Evolutionary conservation across 2,329 filamentous ascomycete genomes (phyloP).

Genomic region (Trichophyton rubrum): DNA sequence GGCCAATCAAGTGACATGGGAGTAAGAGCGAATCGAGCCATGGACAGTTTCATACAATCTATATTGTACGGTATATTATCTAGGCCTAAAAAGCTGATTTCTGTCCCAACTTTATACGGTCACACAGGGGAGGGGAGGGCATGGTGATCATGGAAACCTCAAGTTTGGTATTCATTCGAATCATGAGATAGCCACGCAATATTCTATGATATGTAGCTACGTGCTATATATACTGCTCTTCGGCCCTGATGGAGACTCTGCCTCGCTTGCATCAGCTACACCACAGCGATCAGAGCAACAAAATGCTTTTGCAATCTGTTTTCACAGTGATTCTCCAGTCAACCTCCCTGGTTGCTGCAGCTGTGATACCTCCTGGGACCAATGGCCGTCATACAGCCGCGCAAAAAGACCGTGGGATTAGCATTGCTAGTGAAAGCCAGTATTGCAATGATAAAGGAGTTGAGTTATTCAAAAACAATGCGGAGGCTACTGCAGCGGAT

Average conservation of each 20-base stretch:
- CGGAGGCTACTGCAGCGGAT: conserved; percentile 60
- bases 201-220: neutral
- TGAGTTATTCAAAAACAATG: conserved; percentile 41
- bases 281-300: neutral
- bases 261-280: neutral
- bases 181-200: neutral
- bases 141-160: neutral
- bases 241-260: neutral
- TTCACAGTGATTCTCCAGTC: neutral
- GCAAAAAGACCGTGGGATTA: neutral
- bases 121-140: neutral
- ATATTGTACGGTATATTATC: neutral
- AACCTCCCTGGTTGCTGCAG: neutral
- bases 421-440: conserved; percentile 48
- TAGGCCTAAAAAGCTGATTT: neutral
- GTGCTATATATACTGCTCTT: neutral
- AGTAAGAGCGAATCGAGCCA: too few species aligned
- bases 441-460: conserved; percentile 59
- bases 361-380: neutral
- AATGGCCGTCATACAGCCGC: neutral
- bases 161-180: neutral
- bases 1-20: too few species aligned
- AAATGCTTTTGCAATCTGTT: neutral
- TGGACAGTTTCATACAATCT: neutral
- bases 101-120: neutral